Base-by-base conservation (phyloP, 176 grass and related monocot genomes). In the Coix lacrymajobi region DNA sequence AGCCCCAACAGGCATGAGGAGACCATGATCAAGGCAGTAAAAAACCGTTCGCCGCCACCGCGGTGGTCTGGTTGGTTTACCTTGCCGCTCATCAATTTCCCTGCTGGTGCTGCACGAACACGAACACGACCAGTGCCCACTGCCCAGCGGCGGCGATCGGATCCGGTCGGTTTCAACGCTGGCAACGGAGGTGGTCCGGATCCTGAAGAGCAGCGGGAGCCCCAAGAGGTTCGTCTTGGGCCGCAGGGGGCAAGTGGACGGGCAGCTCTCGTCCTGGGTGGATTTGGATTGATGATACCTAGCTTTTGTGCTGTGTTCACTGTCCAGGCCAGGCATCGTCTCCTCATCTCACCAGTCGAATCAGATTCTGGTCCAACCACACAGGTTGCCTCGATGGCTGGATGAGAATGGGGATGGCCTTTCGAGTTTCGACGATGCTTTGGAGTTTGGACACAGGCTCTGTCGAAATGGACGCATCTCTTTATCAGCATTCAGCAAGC, bases 61-160 rank as follows among this genome's bases (percentile, higher is more conserved):
- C 15, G 14, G 65, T n/a, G 25, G 12, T 29, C 3, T 41, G 5
- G 8, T 52, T n/a, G n/a, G n/a, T n/a, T n/a, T 63, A 88, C 86
- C 86, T 78, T 83, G 65, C 20, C 26, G 79, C 66, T 79, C 81
- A 88, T 88, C 45, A 32, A 46, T 38, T 4, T 68, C 22, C 30
- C 29, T 19, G 29, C 41, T 34, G 4, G 5, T 49, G n/a, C n/a
- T n/a, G n/a, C n/a, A n/a, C 22, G 2, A 4, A 1, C 41, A 12
- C 11, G 25, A 62, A 11, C 25, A 62, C 24, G 25, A 24, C 25
- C 10, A 52, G 13, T 34, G 64, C 1, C 25, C 10, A 52, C 7
- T 34, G 64, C 1, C 33, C 17, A 1, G 31, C 13, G 29, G 26
- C 24, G 58, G 22, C 28, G 60, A 44, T 9, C 17, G 33, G 29